Evolutionary conservation across 495 filamentous ascomycete genomes (phyloP), one percentile per base, ranked within the genome.

Genomic region (Podospora anserina): DNA sequence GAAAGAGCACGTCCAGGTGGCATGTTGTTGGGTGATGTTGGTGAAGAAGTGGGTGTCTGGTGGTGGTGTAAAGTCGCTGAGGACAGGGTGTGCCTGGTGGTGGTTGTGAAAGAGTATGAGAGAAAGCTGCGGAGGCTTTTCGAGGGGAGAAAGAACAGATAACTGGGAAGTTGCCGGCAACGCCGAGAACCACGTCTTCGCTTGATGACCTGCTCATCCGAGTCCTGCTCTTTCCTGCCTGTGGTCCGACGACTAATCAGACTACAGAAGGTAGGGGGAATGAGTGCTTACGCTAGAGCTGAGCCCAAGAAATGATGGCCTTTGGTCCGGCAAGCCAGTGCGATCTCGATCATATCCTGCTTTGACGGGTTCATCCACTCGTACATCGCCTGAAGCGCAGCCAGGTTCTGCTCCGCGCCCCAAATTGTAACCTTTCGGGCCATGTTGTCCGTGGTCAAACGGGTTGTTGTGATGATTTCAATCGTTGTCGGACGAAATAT

Each of bases 241-340:
- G 39, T 49, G 39, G 15, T 49, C 39, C 39, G 39, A 49, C 39
- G 39, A 49, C 39, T 49, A 49, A 49, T 49, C 39, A 16, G 39
- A 23, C 34, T 11, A 18, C 32, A 16, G 9, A 28, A 27, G 1
- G 26, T 61, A 28, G 49, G 30, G 19, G 19, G 9, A 11, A 49
- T 49, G 39, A 66, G 55, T 23, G 66, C 77, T 9, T 77, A 79
- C 78, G 75, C 63, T 15, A 80, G 67, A 9, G 77, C 78, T 1
- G 69, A 68, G 30, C 4, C 4, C 0, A 3, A 4, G 75, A 75
- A 4, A 68, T 69, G 64, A 76, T 76, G 0, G 60, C 30, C 30
- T 64, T 26, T 75, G 69, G 1, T 77, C 78, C 62, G 75, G 78
- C 2, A 7, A 32, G 30, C 32, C 3, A 39, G 39, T 1, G 70